Percentiles rank a stretch among this genome's conserved stretches.
Conservation (phyloP, 352 stramenopile genomes). For the Phytophthora colocasiae region DNA sequence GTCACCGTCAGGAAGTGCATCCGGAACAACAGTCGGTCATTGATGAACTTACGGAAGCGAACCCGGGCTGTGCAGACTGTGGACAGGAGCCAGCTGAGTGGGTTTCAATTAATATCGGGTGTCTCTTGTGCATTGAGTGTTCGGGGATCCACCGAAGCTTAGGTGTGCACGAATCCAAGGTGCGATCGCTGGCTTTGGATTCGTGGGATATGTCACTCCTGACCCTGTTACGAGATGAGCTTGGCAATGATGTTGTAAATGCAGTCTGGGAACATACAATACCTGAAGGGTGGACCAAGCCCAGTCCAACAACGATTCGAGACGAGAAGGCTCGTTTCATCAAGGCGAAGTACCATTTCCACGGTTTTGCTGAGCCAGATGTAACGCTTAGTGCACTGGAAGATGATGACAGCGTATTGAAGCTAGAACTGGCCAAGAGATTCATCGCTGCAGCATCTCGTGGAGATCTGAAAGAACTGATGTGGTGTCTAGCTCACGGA, state of each 20-base stretch:
- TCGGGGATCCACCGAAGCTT: conserved; percentile 96
- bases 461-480: conserved; percentile 64
- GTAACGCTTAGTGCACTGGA: conserved; percentile 31
- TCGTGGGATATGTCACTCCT: conserved; percentile 89
- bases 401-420: conserved; percentile 27
- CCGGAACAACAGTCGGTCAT: conserved; percentile 80
- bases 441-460: conserved; percentile 54
- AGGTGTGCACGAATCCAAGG: conserved; percentile 97
- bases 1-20: conserved; percentile 83
- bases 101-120: conserved; percentile 97
- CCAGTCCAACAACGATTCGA: conserved; percentile 47
- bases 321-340: conserved; percentile 87
- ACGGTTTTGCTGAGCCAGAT: conserved; percentile 61
- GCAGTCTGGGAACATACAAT: conserved; percentile 70
- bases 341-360: conserved; percentile 88
- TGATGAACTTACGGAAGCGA: conserved; percentile 63
- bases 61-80: conserved; percentile 76
- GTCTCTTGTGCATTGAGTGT: conserved; percentile 97
- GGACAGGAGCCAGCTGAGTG: conserved; percentile 90
- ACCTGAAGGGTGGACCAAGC: conserved; percentile 62
- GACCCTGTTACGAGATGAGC: conserved; percentile 62
- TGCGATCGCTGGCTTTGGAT: conserved; percentile 92
- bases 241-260: conserved; percentile 81
- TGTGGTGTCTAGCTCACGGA: conserved; percentile 84
- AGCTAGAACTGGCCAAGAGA: conserved; percentile 46